These are phyloP conservation scores for Colletotrichum acutatum DNA, from an alignment of 2,329 filamentous ascomycete species.

Conservation along the genomic window DNA sequence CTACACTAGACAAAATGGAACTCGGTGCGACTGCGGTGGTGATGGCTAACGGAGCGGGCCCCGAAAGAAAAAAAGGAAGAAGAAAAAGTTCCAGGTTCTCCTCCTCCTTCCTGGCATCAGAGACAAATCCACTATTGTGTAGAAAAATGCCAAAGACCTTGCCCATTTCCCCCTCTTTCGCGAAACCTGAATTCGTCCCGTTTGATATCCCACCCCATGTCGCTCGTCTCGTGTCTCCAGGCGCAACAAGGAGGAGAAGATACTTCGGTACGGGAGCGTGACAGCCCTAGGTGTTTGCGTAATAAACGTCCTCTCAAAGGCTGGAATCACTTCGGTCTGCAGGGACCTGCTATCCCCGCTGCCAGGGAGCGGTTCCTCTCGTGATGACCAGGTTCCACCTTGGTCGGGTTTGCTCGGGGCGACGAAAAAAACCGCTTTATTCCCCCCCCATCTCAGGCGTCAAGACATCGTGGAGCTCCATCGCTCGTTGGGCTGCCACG, in stretches of 20 bases:
- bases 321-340: slow-evolving; percentile 26
- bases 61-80: neutral
- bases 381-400: slow-evolving; percentile 15
- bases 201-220: slow-evolving; percentile 8
- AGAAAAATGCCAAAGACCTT: neutral
- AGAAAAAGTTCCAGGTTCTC: slow-evolving; percentile 10
- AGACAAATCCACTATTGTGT: neutral
- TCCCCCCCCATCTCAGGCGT: neutral
- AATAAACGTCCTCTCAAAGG: slow-evolving; percentile 12
- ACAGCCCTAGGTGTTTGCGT: slow-evolving; percentile 13
- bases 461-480: slow-evolving; percentile 6
- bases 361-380: neutral
- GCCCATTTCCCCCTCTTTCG: neutral
- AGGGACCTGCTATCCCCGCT: slow-evolving; percentile 4
- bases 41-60: slow-evolving; percentile 5
- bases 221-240: neutral
- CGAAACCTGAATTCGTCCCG: neutral
- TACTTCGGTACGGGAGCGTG: neutral
- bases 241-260: slow-evolving; percentile 4
- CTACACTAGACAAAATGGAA: slow-evolving; percentile 8
- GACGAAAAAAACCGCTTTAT: neutral
- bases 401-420: slow-evolving; percentile 24
- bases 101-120: slow-evolving; percentile 6
- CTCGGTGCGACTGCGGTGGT: slow-evolving; percentile 32
- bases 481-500: slow-evolving; percentile 31